These are phyloP conservation scores for Penicillium sp. DNA, from an alignment of 2,329 filamentous ascomycete genomes.

Conservation along the genomic window DNA sequence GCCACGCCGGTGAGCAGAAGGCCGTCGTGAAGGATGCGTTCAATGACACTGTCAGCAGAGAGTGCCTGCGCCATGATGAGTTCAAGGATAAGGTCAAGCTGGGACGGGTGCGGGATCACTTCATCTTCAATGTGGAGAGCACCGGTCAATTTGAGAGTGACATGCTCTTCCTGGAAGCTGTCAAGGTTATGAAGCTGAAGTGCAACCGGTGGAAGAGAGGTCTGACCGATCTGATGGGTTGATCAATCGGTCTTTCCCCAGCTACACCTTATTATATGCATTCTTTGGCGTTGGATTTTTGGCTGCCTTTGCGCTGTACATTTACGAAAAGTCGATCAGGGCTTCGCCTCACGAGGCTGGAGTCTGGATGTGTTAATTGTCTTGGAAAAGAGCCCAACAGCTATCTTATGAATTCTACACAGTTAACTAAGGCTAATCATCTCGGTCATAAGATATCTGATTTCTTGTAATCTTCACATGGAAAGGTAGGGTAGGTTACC, in stretches of 20 bases:
- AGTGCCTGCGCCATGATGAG: constrained; percentile 85
- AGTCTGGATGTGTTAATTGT: constrained; percentile 31
- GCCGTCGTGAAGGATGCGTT: constrained; percentile 85
- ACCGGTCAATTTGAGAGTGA: constrained; percentile 94
- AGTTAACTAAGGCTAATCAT: constrained; percentile 13
- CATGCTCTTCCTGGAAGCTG: constrained; percentile 84
- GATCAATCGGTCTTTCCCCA: constrained; percentile 15
- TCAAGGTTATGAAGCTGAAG: constrained; percentile 83
- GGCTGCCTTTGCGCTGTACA: constrained; percentile 34
- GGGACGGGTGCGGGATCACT: constrained; percentile 86
- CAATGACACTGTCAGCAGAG: constrained; percentile 91
- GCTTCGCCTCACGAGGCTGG: constrained; percentile 33
- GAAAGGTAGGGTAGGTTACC: neutral
- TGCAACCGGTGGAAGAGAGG: constrained; percentile 54
- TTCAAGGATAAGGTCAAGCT: constrained; percentile 96
- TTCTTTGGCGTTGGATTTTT: constrained; percentile 40
- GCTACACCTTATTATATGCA: constrained; percentile 31
- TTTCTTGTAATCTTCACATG: constrained; percentile 4
- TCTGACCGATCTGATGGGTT: constrained; percentile 44
- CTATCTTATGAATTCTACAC: constrained; percentile 23
- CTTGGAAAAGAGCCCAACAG: constrained; percentile 26
- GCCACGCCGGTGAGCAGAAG: constrained; percentile 74
- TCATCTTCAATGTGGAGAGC: constrained; percentile 95
- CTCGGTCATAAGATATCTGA: constrained; percentile 4
- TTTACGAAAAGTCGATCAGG: constrained; percentile 34